phyloP scores from a whole-genome alignment of 441 rosid genomes.

The Aquilaria agallochum region DNA sequence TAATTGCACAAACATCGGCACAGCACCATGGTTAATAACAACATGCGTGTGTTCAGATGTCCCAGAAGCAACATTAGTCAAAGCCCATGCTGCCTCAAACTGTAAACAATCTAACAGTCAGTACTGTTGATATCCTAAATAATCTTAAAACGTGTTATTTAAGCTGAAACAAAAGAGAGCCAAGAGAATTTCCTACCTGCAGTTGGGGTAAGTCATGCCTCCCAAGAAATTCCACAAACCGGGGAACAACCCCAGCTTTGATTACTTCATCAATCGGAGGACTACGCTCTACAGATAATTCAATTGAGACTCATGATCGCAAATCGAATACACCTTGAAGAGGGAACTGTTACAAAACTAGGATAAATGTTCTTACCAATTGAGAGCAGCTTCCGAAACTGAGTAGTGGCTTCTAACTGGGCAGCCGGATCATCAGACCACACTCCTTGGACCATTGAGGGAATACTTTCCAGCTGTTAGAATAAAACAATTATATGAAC shows the following conservation, averaged over 20 bases:
- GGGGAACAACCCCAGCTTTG: slow-evolving; percentile 59
- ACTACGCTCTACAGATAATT: slow-evolving; percentile 43
- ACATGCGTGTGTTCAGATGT: slow-evolving; percentile 19
- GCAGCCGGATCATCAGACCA: slow-evolving; percentile 47
- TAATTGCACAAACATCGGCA: slow-evolving; percentile 17
- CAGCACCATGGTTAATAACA: slow-evolving; percentile 19
- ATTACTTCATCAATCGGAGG: slow-evolving; percentile 80
- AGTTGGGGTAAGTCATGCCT: slow-evolving; percentile 62
- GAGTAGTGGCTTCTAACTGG: slow-evolving; percentile 62
- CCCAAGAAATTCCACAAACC: slow-evolving; percentile 68
- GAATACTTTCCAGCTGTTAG: slow-evolving; percentile 58
- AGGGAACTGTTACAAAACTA: not conserved
- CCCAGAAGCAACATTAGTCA: slow-evolving; percentile 19
- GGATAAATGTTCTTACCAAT: slow-evolving; percentile 33
- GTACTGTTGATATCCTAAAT: not conserved
- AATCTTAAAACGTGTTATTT: not conserved
- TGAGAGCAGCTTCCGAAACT: slow-evolving; percentile 58
- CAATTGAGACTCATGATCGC: slow-evolving; percentile 13
- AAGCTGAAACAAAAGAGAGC: slow-evolving; percentile 4
- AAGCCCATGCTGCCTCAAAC: slow-evolving; percentile 22
- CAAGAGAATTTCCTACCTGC: slow-evolving; percentile 31
- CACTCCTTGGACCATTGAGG: slow-evolving; percentile 64
- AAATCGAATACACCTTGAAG: not conserved
- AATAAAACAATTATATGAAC: slow-evolving; percentile 15
- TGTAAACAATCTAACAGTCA: slow-evolving; percentile 1